phyloP scores from a whole-genome alignment of 164 flowering plant species.

The Macadamia tetraphylla region DNA sequence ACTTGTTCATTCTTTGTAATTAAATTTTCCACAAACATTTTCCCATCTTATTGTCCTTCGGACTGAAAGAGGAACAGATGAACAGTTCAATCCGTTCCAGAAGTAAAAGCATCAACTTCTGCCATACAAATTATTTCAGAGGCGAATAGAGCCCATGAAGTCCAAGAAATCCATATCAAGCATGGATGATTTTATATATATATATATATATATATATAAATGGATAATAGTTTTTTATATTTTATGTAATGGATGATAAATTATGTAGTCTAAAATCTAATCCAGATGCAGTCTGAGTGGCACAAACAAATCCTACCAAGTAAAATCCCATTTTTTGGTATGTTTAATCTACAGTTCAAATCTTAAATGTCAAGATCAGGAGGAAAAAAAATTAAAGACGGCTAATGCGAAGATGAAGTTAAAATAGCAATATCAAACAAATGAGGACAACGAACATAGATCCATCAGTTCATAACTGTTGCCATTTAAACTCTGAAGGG shows the following conservation, averaged over 20 bases:
- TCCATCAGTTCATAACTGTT: neutral
- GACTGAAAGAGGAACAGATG: neutral
- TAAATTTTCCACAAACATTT: no score
- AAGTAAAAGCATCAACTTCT: neutral
- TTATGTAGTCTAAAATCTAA: neutral
- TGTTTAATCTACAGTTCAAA: neutral
- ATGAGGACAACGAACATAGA: no score
- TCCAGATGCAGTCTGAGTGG: neutral
- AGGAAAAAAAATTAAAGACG: neutral
- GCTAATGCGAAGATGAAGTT: neutral
- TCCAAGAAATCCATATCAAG: neutral
- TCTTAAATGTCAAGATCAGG: neutral
- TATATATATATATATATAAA: no score
- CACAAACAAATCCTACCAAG: neutral
- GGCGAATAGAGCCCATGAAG: neutral
- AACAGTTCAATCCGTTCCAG: neutral
- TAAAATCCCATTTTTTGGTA: neutral
- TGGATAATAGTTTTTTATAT: neutral
- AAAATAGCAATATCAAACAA: no score
- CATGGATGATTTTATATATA: neutral
- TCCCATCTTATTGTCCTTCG: no score
- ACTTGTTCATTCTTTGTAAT: no score
- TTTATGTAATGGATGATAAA: no score
- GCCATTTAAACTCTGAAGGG: no score
- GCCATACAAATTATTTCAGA: neutral